These are phyloP conservation scores for Xylariaceae sp. DNA, from an alignment of 2,329 filamentous ascomycete species.

Conservation along the genomic window DNA sequence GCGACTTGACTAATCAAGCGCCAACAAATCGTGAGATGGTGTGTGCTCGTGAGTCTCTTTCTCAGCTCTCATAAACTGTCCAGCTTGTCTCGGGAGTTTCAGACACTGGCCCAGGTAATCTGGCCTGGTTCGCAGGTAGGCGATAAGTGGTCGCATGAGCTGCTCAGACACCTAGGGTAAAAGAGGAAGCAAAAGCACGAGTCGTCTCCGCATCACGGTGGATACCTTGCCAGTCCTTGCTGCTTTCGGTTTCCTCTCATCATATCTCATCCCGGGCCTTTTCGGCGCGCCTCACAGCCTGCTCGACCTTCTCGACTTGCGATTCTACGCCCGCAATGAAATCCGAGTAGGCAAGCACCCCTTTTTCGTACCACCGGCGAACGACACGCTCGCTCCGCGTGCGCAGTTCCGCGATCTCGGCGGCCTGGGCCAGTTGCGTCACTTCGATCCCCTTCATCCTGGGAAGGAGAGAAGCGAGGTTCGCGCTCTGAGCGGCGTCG, in stretches of 20 bases:
- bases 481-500: slow-evolving; percentile 48
- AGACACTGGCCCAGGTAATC: no score
- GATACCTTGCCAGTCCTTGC: neutral
- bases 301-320: slow-evolving; percentile 60
- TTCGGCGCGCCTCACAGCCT: slow-evolving; percentile 59
- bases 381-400: slow-evolving; percentile 57
- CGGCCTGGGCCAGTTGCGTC: slow-evolving; percentile 55
- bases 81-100: no score
- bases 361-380: slow-evolving; percentile 68
- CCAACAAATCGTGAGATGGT: no score
- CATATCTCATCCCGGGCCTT: slow-evolving; percentile 46
- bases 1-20: no score
- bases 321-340: slow-evolving; percentile 68
- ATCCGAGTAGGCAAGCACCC: slow-evolving; percentile 61
- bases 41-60: no score
- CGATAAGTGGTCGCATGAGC: no score
- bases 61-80: no score
- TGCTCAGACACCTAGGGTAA: no score
- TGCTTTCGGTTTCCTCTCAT: slow-evolving; percentile 5
- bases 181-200: no score
- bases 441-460: slow-evolving; percentile 57
- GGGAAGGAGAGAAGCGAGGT: slow-evolving; percentile 52
- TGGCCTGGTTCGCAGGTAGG: no score
- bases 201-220: neutral
- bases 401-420: slow-evolving; percentile 58